A percentile compares a stretch with the other conserved stretches of the same genome.
These are phyloP conservation scores for Polygonum maritimum DNA, from an alignment of 148 eudicot species.

Conservation along the genomic window DNA sequence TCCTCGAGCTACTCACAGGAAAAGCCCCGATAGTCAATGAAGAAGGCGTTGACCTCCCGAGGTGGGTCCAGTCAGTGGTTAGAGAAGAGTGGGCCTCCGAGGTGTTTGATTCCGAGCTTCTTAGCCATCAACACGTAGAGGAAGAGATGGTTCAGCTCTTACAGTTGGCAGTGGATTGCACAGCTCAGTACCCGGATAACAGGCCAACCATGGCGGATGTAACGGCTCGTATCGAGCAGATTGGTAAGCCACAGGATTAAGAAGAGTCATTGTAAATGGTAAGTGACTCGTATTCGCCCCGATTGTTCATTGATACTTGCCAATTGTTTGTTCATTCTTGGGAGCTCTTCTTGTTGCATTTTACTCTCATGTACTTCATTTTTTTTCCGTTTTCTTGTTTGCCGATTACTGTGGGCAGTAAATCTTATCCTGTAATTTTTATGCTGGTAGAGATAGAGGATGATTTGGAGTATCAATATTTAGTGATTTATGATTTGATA, in stretches of 20 bases:
- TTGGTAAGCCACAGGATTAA: slow-evolving; percentile 21
- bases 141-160: slow-evolving; percentile 88
- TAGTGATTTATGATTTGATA: background rate
- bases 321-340: slow-evolving; percentile 36
- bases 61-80: slow-evolving; percentile 96
- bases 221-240: slow-evolving; percentile 37
- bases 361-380: slow-evolving; percentile 13
- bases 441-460: slow-evolving; percentile 5
- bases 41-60: slow-evolving; percentile 87
- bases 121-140: slow-evolving; percentile 65
- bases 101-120: slow-evolving; percentile 81
- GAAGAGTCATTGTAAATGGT: slow-evolving; percentile 24
- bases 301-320: background rate
- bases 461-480: background rate
- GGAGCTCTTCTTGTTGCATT: slow-evolving; percentile 7
- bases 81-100: slow-evolving; percentile 82
- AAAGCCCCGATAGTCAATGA: slow-evolving; percentile 77
- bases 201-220: slow-evolving; percentile 72
- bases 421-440: background rate
- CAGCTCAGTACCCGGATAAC: slow-evolving; percentile 75
- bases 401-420: background rate
- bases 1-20: slow-evolving; percentile 75
- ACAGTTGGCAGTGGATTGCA: slow-evolving; percentile 77
- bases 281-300: background rate
- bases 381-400: background rate